Base-by-base conservation (phyloP, 345 rosid species). In the Bruguiera sexangula region DNA sequence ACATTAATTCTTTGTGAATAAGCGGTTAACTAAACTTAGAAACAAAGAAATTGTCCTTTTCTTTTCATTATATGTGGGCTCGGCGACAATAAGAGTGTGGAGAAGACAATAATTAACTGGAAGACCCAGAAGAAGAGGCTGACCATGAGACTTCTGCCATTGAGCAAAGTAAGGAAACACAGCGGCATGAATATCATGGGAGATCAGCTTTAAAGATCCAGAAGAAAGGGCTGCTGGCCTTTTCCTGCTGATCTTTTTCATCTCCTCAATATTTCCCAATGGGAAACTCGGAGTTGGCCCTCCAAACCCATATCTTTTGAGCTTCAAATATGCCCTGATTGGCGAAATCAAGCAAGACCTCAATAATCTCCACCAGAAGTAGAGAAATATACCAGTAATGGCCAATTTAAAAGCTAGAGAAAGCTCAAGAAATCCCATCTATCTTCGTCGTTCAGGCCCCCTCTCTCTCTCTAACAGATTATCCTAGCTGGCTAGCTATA, bases 221-320 rank as follows among this genome's bases (percentile, higher is more conserved):
- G 66, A 71, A 20, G 74, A 75, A n/a, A 80, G 73, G 66, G 62
- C 34, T 26, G 60, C 8, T 20, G 16, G 36, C 69, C 3, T 43
- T 16, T 65, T 21, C 62, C 24, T 55, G 63, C 60, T 65, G 54
- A 74, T 77, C 69, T 65, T 89, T 68, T 68, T 86, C 85, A 92
- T 95, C 63, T 95, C 96, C 52, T 37, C 63, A 34, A 88, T 76
- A 69, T 95, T 95, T 51, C 98, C 99, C 1, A 92, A 61, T 54
- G 99, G 99, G 53, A 95, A 95, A 26, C 68, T 67, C 2, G 99
- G 99, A 22, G 82, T 29, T 61, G 99, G 99, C 59, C 97, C 99
- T 20, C 39, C 20, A 54, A 95, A 89, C 39, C 99, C 98, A 58
- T 82, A 84, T 29, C 58, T 82, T 74, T 62, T 79, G 60, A 92